phyloP scores from a whole-genome alignment of 768 basidiomycete species.

The Leucosporidium creatinivorum region DNA sequence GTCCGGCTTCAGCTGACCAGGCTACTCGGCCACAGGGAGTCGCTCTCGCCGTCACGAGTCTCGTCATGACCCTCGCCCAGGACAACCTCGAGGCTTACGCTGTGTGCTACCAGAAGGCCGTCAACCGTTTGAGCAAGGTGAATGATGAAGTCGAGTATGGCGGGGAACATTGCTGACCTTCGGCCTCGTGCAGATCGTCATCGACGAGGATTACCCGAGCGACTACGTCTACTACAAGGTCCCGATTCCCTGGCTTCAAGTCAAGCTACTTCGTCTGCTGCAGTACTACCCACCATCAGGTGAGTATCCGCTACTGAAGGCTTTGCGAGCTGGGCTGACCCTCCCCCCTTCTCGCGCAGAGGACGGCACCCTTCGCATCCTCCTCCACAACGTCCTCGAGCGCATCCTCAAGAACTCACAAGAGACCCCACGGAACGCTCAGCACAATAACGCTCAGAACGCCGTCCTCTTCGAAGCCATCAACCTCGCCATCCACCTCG shows the following conservation, averaged over 20 bases:
- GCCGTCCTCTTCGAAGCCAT: conserved; percentile 98
- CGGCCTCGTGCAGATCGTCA: conserved; percentile 58
- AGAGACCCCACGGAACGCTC: conserved; percentile 85
- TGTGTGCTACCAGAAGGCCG: conserved; percentile 90
- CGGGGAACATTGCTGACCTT: neutral
- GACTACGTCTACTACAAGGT: conserved; percentile 97
- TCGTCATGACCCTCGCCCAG: conserved; percentile 90
- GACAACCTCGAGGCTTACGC: conserved; percentile 83
- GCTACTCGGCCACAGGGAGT: conserved; percentile 60
- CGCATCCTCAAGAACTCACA: conserved; percentile 80
- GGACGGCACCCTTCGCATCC: conserved; percentile 68
- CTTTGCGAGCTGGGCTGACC: neutral
- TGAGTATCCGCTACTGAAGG: conserved; percentile 42
- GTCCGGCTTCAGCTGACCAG: neutral
- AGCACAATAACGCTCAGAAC: conserved; percentile 98
- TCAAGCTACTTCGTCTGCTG: conserved; percentile 81
- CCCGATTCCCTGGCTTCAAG: conserved; percentile 94
- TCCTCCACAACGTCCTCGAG: conserved; percentile 69
- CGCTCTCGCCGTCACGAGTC: conserved; percentile 82
- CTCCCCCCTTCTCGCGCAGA: conserved; percentile 49
- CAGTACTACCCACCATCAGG: conserved; percentile 96
- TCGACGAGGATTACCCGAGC: conserved; percentile 78
- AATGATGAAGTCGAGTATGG: conserved; percentile 31
- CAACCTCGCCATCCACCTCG: conserved; percentile 87
- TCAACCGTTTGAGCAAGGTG: conserved; percentile 77